Evolutionary conservation across 441 rosid genomes (phyloP).

Genomic region (Jatropha multifida): DNA sequence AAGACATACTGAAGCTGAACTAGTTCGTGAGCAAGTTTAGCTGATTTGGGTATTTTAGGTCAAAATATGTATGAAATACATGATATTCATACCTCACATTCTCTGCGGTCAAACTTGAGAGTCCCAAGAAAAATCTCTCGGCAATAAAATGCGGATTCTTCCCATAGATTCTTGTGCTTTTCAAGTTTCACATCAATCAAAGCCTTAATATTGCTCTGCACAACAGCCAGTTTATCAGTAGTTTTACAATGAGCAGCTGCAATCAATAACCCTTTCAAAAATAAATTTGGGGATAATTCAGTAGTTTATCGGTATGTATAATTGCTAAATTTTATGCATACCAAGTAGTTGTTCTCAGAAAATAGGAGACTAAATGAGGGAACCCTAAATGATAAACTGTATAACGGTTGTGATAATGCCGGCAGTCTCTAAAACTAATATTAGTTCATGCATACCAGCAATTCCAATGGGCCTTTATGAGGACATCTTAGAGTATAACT

Average conservation of each 20-base stretch:
- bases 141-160: slow-evolving; percentile 81
- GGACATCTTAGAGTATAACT: no score
- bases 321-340: not conserved
- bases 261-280: not conserved
- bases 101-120: slow-evolving; percentile 73
- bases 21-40: not conserved
- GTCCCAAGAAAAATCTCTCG: slow-evolving; percentile 62
- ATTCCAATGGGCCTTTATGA: no score
- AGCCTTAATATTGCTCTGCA: slow-evolving; percentile 62
- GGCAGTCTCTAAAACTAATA: no score
- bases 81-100: slow-evolving; percentile 60
- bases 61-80: not conserved
- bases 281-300: not conserved
- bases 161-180: slow-evolving; percentile 82
- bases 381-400: not conserved
- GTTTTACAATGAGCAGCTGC: slow-evolving; percentile 1
- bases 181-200: slow-evolving; percentile 91
- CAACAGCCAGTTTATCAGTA: slow-evolving; percentile 17
- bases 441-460: no score
- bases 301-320: slow-evolving; percentile 16
- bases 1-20: not conserved
- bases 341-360: no score
- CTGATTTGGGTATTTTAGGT: no score
- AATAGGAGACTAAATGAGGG: not conserved
- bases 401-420: not conserved